phyloP scores from a whole-genome alignment of 106 monocot genomes.

The Alisma plantagoaquatica region DNA sequence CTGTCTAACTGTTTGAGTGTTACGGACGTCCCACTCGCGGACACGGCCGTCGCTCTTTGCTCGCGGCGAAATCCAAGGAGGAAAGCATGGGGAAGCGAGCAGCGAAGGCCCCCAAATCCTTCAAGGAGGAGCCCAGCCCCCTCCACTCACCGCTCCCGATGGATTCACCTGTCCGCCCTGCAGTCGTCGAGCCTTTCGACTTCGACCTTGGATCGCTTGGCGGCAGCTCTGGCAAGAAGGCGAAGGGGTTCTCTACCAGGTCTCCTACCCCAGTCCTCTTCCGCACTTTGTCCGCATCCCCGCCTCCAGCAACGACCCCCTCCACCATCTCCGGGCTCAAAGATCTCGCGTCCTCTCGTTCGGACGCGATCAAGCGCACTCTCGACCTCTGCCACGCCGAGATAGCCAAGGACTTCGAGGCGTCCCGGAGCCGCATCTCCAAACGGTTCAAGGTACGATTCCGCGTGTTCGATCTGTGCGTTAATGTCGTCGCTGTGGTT shows the following conservation, averaged over 20 bases:
- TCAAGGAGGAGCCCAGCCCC: background rate
- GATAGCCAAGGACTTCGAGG: constrained; percentile 36
- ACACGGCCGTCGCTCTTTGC: no score
- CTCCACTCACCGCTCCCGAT: constrained; percentile 12
- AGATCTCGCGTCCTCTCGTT: constrained; percentile 17
- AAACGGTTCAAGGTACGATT: constrained; percentile 42
- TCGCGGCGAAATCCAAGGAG: background rate
- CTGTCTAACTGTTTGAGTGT: no score
- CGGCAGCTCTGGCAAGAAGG: constrained; percentile 2
- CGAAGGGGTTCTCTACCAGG: background rate
- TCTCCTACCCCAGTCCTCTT: no score
- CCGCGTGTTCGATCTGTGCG: background rate
- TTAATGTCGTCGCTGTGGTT: no score
- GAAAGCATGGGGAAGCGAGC: constrained; percentile 4
- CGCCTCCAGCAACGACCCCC: background rate
- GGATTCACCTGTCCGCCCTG: background rate
- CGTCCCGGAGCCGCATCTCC: constrained; percentile 24
- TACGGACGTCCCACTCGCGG: no score
- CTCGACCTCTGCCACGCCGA: constrained; percentile 35
- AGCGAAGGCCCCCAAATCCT: constrained; percentile 6
- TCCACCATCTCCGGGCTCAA: constrained; percentile 21
- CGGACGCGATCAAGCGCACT: constrained; percentile 22
- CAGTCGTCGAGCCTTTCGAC: constrained; percentile 2
- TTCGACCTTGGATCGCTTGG: background rate
- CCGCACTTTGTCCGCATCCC: constrained; percentile 2